phyloP scores from a whole-genome alignment of 495 filamentous ascomycete genomes.

The Trichoderma virens region DNA sequence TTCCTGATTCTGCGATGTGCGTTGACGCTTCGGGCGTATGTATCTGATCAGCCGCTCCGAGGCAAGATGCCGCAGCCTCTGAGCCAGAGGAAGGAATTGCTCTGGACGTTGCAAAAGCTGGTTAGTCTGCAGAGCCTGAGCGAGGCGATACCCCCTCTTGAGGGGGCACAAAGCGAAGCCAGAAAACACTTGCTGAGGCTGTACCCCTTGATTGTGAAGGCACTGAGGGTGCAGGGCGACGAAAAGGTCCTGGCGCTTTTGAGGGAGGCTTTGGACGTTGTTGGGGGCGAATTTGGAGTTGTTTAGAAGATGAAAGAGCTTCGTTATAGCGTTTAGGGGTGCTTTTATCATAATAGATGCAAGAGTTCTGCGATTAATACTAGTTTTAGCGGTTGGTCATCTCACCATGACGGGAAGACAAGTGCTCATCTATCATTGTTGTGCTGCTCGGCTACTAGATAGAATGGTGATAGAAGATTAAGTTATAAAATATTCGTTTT shows the following conservation, averaged over 20 bases:
- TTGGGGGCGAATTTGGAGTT: slow-evolving; percentile 58
- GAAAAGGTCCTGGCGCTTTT: slow-evolving; percentile 51
- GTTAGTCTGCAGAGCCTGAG: slow-evolving; percentile 61
- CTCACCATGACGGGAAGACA: too few relatives aligned
- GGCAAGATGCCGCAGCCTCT: slow-evolving; percentile 89
- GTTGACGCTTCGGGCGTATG: slow-evolving; percentile 70
- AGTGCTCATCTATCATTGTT: not conserved
- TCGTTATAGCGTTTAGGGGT: not conserved
- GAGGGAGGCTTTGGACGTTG: slow-evolving; percentile 52
- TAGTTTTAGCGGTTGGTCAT: not conserved
- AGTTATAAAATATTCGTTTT: too few relatives aligned
- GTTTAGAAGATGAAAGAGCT: not conserved
- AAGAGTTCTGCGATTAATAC: not conserved
- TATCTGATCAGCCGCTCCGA: slow-evolving; percentile 85
- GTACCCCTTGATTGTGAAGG: slow-evolving; percentile 71
- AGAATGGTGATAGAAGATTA: too few relatives aligned
- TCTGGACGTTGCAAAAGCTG: slow-evolving; percentile 59
- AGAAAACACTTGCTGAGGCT: slow-evolving; percentile 71
- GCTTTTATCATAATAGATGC: not conserved
- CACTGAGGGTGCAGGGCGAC: slow-evolving; percentile 54
- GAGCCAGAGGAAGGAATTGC: slow-evolving; percentile 67
- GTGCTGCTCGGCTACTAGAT: too few relatives aligned
- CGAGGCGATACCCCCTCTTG: slow-evolving; percentile 59
- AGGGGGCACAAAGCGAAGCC: slow-evolving; percentile 44
- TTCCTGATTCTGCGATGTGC: slow-evolving; percentile 79